Evolutionary conservation across 208 protist genomes (phyloP), one percentile per base, ranked within the genome.

Genomic region (Leishmania tropica): DNA sequence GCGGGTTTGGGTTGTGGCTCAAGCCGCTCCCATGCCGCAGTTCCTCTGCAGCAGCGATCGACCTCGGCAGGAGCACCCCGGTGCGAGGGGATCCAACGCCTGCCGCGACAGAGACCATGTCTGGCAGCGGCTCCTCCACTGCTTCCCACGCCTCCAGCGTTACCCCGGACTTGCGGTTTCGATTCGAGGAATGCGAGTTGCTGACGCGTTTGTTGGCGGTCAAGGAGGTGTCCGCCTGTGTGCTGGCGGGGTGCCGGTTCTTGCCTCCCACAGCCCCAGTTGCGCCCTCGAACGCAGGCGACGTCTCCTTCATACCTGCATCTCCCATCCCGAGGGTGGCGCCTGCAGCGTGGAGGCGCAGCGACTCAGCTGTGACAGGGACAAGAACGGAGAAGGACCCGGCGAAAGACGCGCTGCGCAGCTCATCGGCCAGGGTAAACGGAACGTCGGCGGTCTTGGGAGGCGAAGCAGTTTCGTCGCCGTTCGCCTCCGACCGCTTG

Each of bases 311-410:
- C n/a, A 47, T 58, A 24, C 72, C 35, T 11, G 67, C 37, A 40
- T 37, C 80, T 13, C 47, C 73, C 11, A 62, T 19, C 45, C 67
- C 74, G 11, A 47, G 13, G 15, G 40, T 53, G 70, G 51, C 47
- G n/a, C 73, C 42, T 5, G 78, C 42, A 24, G 83, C 53, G 75
- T 87, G 83, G 35, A 83, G 79, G 31, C 76, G 76, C 64, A 87
- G 76, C 45, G 79, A 83, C 67, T 80, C 83, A 21, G 75, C 75
- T 51, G 83, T 87, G 35, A 87, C 60, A 7, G 83, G 83, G 21
- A 81, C 75, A 21, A 83, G 54, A 11, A 83, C 37, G 11, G 83
- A 67, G n/a, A 81, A 54, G 2, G 78, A 79, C 53, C 65, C 76
- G 28, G 78, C 11, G 51, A 37, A 35, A 28, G 76, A 40, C 37